Base-by-base conservation (phyloP, 2,329 filamentous ascomycete genomes). In the Fusarium lyarnte region DNA sequence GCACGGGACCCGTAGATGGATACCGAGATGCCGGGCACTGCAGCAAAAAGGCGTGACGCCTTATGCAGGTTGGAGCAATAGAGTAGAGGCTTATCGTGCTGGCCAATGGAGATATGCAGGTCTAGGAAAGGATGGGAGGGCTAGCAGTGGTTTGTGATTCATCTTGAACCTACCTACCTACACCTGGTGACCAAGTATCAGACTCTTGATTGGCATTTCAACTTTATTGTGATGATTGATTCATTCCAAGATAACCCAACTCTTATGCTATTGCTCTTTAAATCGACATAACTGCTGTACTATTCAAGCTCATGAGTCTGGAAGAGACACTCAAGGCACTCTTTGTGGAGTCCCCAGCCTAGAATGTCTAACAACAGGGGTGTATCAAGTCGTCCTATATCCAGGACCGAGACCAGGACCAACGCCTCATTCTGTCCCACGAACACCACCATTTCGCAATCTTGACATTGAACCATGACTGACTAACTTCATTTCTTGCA, bases 271-370 rank as follows among this genome's bases (percentile, higher is more conserved):
- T n/a, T 16, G 27, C 23, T 38, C 23, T 27, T 14, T 21, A 6
- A 27, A 27, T 35, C 31, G 49, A 27, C 17, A 8, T 36, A 11
- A 17, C 17, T 12, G 10, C 7, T 19, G 21, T 52, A 38, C 27
- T n/a, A 13, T n/a, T 46, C n/a, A 27, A n/a, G n/a, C 41, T 23
- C 29, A 16, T 39, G 36, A 21, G 29, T 39, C 25, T 31, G 58
- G 36, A 27, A 51, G 27, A 66, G 51, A 58, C 42, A 63, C 51
- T 42, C 66, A 31, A 70, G 66, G 66, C 66, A 65, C 47, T 60
- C 66, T 66, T 45, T 69, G 66, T 69, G 66, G 64, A 69, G 62
- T 66, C 36, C 51, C 41, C 43, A 51, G 63, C 31, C 61, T 66
- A 58, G 61, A 33, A 49, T 66, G 55, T 66, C 61, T 63, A 66